Conservation (phyloP, 2,329 filamentous ascomycete species). For the Fusarium cyanostomum region DNA sequence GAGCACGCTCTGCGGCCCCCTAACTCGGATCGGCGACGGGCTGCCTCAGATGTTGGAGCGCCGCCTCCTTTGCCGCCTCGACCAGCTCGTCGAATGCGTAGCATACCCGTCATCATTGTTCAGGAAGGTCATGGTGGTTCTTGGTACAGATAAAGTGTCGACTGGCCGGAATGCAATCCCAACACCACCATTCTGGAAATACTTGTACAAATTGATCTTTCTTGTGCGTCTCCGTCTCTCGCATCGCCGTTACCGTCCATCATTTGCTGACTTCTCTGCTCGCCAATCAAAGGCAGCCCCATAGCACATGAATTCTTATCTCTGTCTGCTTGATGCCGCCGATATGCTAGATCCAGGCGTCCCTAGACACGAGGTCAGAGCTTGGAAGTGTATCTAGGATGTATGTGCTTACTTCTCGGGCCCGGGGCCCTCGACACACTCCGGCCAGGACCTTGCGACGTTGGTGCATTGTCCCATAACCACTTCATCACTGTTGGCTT, state of each 20-base stretch:
- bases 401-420: constrained; percentile 43
- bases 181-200: constrained; percentile 23
- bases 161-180: constrained; percentile 21
- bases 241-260: background rate
- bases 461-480: constrained; percentile 45
- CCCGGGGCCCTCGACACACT: constrained; percentile 32
- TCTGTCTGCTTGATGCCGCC: constrained; percentile 23
- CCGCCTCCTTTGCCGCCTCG: constrained; percentile 42
- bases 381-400: constrained; percentile 29
- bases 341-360: constrained; percentile 29
- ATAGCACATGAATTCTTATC: constrained; percentile 17
- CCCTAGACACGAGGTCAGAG: constrained; percentile 45
- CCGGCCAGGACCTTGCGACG: constrained; percentile 26
- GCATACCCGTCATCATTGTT: constrained; percentile 45
- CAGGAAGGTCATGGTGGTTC: constrained; percentile 39
- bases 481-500: constrained; percentile 48
- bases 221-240: constrained; percentile 18
- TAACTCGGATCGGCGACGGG: constrained; percentile 12
- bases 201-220: constrained; percentile 21
- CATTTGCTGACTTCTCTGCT: constrained; percentile 13
- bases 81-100: constrained; percentile 38
- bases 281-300: background rate
- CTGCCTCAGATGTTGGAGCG: constrained; percentile 37
- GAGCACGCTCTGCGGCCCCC: constrained; percentile 18
- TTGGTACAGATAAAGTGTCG: constrained; percentile 33